Base-by-base conservation (phyloP, 768 basidiomycete genomes). In the Suillus luteus region DNA sequence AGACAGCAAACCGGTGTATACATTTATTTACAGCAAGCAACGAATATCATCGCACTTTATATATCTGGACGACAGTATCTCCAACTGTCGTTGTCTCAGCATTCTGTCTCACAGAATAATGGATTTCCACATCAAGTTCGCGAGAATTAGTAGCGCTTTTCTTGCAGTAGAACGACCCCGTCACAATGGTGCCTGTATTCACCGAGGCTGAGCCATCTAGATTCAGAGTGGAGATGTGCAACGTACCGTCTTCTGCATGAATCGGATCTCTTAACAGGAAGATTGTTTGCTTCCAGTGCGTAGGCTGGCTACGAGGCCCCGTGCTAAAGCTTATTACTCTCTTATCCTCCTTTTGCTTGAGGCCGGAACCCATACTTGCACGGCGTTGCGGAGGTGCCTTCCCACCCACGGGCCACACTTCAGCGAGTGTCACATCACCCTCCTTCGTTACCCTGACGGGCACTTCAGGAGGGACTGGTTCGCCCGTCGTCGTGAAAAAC, bases 201-300 rank as follows among this genome's bases (percentile, higher is more conserved):
- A 12, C 33, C 33, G 19, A 59, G 51, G 40, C 54, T 15, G 49
- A 33, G 6, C 38, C 0, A 59, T 60, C 27, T n/a, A 19, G 31
- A 11, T 59, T 10, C 24, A 38, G n/a, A 24, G 24, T 38, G 55
- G 37, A 27, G 38, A 57, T 17, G 40, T 17, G 43, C 17, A 3
- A 76, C 85, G 17, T 46, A 90, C 93, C 93, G 80, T 92, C 88
- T 4, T 84, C 82, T 1, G 92, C 87, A n/a, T 75, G 71, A 60
- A 98, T 84, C 0, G 93, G 91, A 62, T 95, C 87, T 54, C 85
- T 80, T 63, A 99, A 81, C 68, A 99, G 75, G 76, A 99, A 97
- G 2, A 94, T 69, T 0, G 96, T 95, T 72, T 99, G 96, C 73
- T 95, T 95, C 96, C 96, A 99, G 74, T 99, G 96, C 33, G 96